phyloP scores from a whole-genome alignment of 2,329 filamentous ascomycete species.

The Xylariaceae sp. region DNA sequence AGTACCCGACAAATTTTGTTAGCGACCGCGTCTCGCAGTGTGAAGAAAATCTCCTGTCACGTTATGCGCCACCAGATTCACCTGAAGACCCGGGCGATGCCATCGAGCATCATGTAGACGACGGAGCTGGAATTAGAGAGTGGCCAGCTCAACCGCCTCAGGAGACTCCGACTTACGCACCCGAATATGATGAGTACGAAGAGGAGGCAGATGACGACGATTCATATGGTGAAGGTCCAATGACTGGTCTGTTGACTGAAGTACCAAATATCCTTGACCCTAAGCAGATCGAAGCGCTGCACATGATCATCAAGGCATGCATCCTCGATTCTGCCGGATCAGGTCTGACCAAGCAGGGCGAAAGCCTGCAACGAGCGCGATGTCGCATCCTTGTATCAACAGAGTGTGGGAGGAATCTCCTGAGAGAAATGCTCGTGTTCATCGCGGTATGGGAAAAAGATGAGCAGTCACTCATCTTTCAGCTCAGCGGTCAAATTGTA shows the following conservation, averaged over 20 bases:
- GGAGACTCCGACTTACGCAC: slow-evolving; percentile 36
- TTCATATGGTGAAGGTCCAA: slow-evolving; percentile 72
- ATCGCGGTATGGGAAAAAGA: slow-evolving; percentile 96
- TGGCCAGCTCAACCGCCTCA: slow-evolving; percentile 38
- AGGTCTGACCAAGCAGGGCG: slow-evolving; percentile 60
- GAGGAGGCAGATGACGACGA: slow-evolving; percentile 61
- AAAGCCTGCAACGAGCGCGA: slow-evolving; percentile 84
- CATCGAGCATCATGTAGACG: slow-evolving; percentile 37
- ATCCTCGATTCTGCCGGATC: slow-evolving; percentile 80
- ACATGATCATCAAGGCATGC: slow-evolving; percentile 96
- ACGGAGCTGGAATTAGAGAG: slow-evolving; percentile 27
- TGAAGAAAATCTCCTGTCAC: slow-evolving; percentile 55
- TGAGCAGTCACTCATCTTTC: slow-evolving; percentile 91
- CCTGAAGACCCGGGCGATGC: slow-evolving; percentile 32
- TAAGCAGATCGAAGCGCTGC: slow-evolving; percentile 90
- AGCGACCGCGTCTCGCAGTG: slow-evolving; percentile 54
- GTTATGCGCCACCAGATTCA: slow-evolving; percentile 43
- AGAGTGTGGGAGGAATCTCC: slow-evolving; percentile 83
- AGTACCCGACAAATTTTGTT: slow-evolving; percentile 59
- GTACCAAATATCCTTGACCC: slow-evolving; percentile 92
- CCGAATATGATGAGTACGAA: slow-evolving; percentile 50
- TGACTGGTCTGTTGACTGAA: slow-evolving; percentile 83
- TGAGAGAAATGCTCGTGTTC: slow-evolving; percentile 89
- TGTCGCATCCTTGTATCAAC: slow-evolving; percentile 87
- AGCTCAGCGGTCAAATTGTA: slow-evolving; percentile 93